Evolutionary conservation across 768 basidiomycete species (phyloP), one percentile per base, ranked within the genome.

Genomic region (Pulveroboletus sp.): DNA sequence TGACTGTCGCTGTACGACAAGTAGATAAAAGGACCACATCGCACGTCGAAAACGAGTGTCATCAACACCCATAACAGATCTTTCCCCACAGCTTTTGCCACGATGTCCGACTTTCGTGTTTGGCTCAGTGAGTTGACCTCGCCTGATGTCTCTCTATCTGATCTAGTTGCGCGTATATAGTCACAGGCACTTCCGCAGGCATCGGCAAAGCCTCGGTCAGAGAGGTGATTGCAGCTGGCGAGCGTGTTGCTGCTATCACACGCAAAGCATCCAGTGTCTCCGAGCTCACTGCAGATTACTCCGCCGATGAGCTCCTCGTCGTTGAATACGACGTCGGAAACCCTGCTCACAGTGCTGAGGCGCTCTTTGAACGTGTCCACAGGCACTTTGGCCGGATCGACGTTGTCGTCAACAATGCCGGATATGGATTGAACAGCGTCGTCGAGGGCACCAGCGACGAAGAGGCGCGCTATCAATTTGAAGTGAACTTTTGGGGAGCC

Each of bases 181-280:
- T 75, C 39, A 75, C 73, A 15, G 75, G 74, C 36, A 59, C 73
- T 4, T 71, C 71, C 1, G 51, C 70, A 1, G 73, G 74, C 15
- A 69, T 77, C 32, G 74, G 75, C 3, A 64, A 64, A 15, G 47
- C 56, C 11, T 57, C 68, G 15, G 63, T 64, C 18, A 66, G 58
- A 18, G 56, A n/a, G n/a, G n/a, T n/a, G n/a, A n/a, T n/a, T n/a
- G n/a, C n/a, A n/a, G n/a, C n/a, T n/a, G n/a, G n/a, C n/a, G n/a
- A n/a, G n/a, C n/a, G n/a, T n/a, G n/a, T n/a, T n/a, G n/a, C n/a
- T n/a, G n/a, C n/a, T n/a, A n/a, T n/a, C 24, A 56, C 63, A 0
- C 65, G 59, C 51, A 65, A 59, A 43, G 58, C 59, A 2, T 55
- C 57, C 12, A 41, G 55, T n/a, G 33, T 67, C 26, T 17, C 54